Base-by-base conservation (phyloP, 2,329 filamentous ascomycete species). In the Pyricularia sp. region DNA sequence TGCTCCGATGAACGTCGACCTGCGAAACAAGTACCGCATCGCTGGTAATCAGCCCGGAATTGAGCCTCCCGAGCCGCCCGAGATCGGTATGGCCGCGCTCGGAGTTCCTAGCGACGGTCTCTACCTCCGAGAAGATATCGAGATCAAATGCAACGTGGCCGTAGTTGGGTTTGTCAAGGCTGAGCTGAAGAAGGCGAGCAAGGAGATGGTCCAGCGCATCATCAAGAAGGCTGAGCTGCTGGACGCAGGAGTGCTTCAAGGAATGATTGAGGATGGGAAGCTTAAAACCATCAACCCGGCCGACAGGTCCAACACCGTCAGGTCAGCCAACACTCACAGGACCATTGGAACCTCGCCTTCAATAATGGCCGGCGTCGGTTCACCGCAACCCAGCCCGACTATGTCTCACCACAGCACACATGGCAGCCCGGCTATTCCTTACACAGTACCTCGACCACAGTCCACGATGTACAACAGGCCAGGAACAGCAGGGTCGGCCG, bases 211-310 rank as follows among this genome's bases (percentile, higher is more conserved):
- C 0, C 81, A 85, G 68, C 84, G 89, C 66, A 85, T 92, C 75
- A 87, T 91, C 74, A 90, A 90, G 74, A 91, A 91, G 80, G 89
- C 89, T 0, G 88, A 90, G 76, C 80, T 92, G 26, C 80, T 92
- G 58, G 89, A 91, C 73, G 81, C 88, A 6, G 89, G 89, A 20
- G 82, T 86, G 23, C 80, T 92, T 66, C 85, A 86, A 61, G 89
- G 86, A 69, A 90, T 92, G 88, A 86, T 90, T 74, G 84, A 90
- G 73, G 81, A 89, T 71, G 88, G 88, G 65, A 85, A 81, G 73
- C 80, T 91, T 70, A 87, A 82, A 78, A 91, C 88, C 0, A 76
- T 86, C 72, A 83, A 86, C 73, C 84, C 83, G 6, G 82, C 81
- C 71, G 84, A 86, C 73, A 79, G 82, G 10, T 81, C 82, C n/a